These are phyloP conservation scores for Vaccinium macrocarpon DNA, from an alignment of 148 eudicot species.

Conservation along the genomic window DNA sequence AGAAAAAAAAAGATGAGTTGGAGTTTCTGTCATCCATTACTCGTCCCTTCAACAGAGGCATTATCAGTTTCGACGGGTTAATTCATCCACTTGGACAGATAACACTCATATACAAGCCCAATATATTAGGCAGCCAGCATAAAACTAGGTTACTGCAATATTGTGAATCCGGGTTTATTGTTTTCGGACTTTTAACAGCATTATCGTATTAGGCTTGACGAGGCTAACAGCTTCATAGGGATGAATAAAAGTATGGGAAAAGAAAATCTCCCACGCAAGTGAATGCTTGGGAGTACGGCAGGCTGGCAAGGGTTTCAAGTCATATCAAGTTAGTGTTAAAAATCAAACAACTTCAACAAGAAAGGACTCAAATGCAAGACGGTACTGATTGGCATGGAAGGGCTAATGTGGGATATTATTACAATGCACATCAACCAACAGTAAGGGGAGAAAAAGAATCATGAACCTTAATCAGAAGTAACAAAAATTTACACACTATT, in stretches of 20 bases:
- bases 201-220: neutral
- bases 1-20: neutral
- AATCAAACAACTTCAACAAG: neutral
- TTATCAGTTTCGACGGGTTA: neutral
- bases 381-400: neutral
- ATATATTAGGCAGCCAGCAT: neutral
- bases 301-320: conserved; percentile 1
- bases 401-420: neutral
- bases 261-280: neutral
- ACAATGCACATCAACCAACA: conserved; percentile 1
- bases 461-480: neutral
- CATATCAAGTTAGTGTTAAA: neutral
- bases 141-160: neutral
- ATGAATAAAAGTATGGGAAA: neutral
- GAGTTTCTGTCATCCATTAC: neutral
- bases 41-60: neutral
- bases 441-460: neutral
- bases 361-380: neutral
- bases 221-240: neutral
- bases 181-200: neutral
- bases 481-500: neutral
- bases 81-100: neutral
- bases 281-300: neutral
- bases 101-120: neutral
- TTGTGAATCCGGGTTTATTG: neutral